These are phyloP conservation scores for Tagetes patula DNA, from an alignment of 129 eudicot species.

Conservation along the genomic window DNA sequence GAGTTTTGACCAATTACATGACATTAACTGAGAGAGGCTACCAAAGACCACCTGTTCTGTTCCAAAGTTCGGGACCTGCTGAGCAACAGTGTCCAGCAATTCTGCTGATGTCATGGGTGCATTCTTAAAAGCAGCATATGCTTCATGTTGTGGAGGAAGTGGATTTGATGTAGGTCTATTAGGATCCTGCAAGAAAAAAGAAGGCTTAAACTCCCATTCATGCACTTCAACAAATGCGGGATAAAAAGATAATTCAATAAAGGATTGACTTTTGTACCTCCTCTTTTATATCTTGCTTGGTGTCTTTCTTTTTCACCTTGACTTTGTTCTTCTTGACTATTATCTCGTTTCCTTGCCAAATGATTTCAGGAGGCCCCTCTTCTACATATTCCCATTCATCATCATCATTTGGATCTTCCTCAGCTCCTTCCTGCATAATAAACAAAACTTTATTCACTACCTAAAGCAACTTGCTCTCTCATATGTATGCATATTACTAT, in stretches of 20 bases:
- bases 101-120: constrained; percentile 51
- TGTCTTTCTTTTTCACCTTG: constrained; percentile 68
- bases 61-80: constrained; percentile 89
- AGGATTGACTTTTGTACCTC: constrained; percentile 49
- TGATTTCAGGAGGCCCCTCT: constrained; percentile 98
- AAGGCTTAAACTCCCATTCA: background rate
- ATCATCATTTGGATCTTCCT: constrained; percentile 57
- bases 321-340: constrained; percentile 93
- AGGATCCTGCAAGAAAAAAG: constrained; percentile 49
- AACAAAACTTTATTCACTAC: constrained; percentile 3
- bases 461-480: constrained; percentile 14
- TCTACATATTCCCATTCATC: constrained; percentile 93
- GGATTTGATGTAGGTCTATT: constrained; percentile 94
- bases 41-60: constrained; percentile 74
- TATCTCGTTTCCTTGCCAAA: constrained; percentile 98
- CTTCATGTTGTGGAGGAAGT: constrained; percentile 97
- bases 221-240: background rate
- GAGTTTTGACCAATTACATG: background rate
- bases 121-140: constrained; percentile 58
- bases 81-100: constrained; percentile 75
- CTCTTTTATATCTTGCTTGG: constrained; percentile 27
- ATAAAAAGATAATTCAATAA: background rate
- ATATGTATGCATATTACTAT: background rate
- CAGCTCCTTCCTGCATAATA: constrained; percentile 49
- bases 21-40: constrained; percentile 15